Evolutionary conservation across 371 early-diverging fungal genomes (phyloP), one percentile per base, ranked within the genome.

Genomic region (Circinella minor): DNA sequence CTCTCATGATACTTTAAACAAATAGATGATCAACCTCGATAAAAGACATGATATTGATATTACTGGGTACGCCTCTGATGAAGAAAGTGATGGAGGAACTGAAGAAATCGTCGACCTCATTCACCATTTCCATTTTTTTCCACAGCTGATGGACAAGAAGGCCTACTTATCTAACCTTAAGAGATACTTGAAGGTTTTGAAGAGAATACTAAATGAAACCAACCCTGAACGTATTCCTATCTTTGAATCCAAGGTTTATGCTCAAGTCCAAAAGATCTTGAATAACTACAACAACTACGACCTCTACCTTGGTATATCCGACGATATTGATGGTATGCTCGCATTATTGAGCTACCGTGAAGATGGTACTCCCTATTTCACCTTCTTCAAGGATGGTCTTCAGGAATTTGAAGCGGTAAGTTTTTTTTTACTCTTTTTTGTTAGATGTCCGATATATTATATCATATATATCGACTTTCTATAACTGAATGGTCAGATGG

Each of bases 11-110:
- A n/a, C n/a, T n/a, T n/a, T 46, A 13, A 20, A 34, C 18, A 18
- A 20, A 38, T 70, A 76, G 77, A 88, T 91, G 89, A 83, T 93
- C 80, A 82, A 81, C 47, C 67, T 92, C 72, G 74, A 73, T n/a
- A 88, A 80, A 36, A 95, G 85, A n/a, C n/a, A n/a, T 71, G 90
- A 95, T 69, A 83, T 96, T 67, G 93, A 97, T 78, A 95, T 93
- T 73, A 96, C 96, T 85, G 97, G 95, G 83, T 95, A 96, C 88
- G 90, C 96, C 67, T 95, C 96, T 59, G 96, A 96, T 69, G 96
- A 95, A 84, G 96, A 86, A 72, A 90, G 73, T 67, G 83, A 80
- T 13, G 96, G 92, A 69, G 84, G 61, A 27, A 79, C 87, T 61
- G 95, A 95, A 61, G 86, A 85, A 55, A 77, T 95, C 83, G 96